Conservation (phyloP, 73 alveolate species). For the Tetrahymena malaccensis region DNA sequence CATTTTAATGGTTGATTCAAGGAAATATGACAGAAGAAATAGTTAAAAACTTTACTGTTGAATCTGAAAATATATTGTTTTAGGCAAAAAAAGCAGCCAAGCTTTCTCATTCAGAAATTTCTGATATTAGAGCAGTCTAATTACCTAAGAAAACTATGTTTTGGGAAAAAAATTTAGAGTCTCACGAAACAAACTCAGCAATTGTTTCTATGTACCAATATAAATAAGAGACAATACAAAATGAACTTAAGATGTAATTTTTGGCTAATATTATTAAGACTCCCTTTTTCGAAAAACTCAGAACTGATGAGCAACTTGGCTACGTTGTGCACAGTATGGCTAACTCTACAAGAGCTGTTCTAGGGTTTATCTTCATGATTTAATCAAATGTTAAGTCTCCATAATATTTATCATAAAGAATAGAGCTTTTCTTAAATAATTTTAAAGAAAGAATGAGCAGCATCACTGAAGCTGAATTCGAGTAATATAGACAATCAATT, state of each 20-base stretch:
- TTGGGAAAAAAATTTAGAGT: background rate
- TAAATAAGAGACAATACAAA: background rate
- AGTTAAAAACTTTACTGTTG: background rate
- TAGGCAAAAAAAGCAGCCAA: background rate
- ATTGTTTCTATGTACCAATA: background rate
- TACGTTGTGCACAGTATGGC: conserved; percentile 22
- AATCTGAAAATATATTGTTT: background rate
- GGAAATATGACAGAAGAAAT: background rate
- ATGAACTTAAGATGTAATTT: background rate
- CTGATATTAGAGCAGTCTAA: background rate
- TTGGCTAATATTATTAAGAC: conserved; percentile 21
- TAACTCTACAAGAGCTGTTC: conserved; percentile 8
- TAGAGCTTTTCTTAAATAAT: background rate
- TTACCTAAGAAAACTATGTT: background rate
- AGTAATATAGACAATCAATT: conserved; percentile 18
- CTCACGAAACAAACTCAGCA: background rate
- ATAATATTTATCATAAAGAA: conserved; percentile 9
- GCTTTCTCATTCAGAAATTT: background rate
- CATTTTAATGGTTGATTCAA: background rate
- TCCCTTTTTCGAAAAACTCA: conserved; percentile 21
- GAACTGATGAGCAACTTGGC: conserved; percentile 31
- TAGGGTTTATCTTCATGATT: conserved; percentile 8
- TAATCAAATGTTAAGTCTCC: conserved; percentile 25
- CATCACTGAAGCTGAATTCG: conserved; percentile 10
- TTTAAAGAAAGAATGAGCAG: background rate